A percentile compares a stretch with the other conserved stretches of the same genome.
Conservation (phyloP, 1,139 yeast species). For the Taphrina wiesneri region DNA sequence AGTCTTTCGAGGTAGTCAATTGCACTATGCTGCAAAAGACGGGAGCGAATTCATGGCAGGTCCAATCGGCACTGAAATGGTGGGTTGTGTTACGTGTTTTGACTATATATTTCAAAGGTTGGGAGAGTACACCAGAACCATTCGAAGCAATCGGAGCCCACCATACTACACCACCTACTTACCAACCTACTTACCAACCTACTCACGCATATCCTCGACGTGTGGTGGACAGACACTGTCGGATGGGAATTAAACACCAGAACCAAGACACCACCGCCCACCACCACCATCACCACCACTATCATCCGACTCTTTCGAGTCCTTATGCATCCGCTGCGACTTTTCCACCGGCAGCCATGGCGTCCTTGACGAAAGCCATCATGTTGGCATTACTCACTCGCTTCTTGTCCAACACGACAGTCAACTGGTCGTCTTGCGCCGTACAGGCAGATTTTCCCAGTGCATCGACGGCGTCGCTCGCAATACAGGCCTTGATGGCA, state of each 20-base stretch:
- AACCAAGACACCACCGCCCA: neutral
- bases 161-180: neutral
- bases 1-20: too few relatives aligned
- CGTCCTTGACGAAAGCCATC: conserved; percentile 18
- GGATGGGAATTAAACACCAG: neutral
- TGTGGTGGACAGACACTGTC: too few relatives aligned
- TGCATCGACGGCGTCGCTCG: conserved; percentile 14
- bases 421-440: conserved; percentile 29
- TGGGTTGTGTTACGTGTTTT: too few relatives aligned
- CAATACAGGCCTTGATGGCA: conserved; percentile 25
- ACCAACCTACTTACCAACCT: neutral
- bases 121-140: neutral
- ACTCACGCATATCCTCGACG: too few relatives aligned
- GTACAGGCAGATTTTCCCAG: conserved; percentile 17
- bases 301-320: too few relatives aligned
- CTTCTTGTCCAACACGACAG: conserved; percentile 21
- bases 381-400: conserved; percentile 23
- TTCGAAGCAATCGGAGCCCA: too few relatives aligned
- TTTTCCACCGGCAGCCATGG: conserved; percentile 23
- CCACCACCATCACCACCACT: too few relatives aligned
- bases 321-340: conserved; percentile 5
- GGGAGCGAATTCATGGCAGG: too few relatives aligned
- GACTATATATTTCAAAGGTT: neutral
- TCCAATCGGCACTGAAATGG: too few relatives aligned
- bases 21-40: too few relatives aligned